These are phyloP conservation scores for Sinapis alba DNA, from an alignment of 441 rosid species.

Conservation along the genomic window DNA sequence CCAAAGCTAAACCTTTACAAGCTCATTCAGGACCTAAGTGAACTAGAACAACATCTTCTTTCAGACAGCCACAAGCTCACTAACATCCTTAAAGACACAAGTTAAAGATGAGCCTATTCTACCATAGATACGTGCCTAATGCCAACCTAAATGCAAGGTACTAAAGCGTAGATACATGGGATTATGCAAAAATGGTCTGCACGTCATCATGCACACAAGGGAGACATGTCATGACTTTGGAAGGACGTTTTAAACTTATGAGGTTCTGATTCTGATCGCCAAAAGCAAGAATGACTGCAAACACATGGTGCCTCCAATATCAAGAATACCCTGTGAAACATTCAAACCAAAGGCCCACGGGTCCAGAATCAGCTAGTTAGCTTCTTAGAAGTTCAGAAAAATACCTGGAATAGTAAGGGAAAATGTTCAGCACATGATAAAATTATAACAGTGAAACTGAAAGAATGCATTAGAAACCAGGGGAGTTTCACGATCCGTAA, in stretches of 20 bases:
- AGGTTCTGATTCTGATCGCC: slow-evolving; percentile 37
- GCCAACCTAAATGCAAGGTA: slow-evolving; percentile 22
- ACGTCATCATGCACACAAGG: background rate
- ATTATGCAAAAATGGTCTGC: slow-evolving; percentile 13
- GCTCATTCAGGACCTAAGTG: background rate
- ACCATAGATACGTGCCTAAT: background rate
- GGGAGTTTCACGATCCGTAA: background rate
- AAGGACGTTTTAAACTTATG: background rate
- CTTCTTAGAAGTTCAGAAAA: slow-evolving; percentile 98
- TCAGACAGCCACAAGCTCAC: slow-evolving; percentile 1
- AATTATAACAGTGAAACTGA: slow-evolving; percentile 9
- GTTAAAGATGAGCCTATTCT: slow-evolving; percentile 8
- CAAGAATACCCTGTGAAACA: slow-evolving; percentile 81
- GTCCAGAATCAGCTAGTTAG: slow-evolving; percentile 91
- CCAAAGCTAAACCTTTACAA: background rate
- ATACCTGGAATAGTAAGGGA: slow-evolving; percentile 94
- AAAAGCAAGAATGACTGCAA: slow-evolving; percentile 39
- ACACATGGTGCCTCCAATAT: slow-evolving; percentile 47
- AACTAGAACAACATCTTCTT: background rate
- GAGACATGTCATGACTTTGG: slow-evolving; percentile 5
- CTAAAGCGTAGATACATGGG: background rate
- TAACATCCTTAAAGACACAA: slow-evolving; percentile 4
- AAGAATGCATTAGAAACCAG: background rate
- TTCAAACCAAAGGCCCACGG: slow-evolving; percentile 92
- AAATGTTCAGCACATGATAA: slow-evolving; percentile 59